phyloP scores from a whole-genome alignment of 176 grass and related monocot species.

The Otatea glauca region DNA sequence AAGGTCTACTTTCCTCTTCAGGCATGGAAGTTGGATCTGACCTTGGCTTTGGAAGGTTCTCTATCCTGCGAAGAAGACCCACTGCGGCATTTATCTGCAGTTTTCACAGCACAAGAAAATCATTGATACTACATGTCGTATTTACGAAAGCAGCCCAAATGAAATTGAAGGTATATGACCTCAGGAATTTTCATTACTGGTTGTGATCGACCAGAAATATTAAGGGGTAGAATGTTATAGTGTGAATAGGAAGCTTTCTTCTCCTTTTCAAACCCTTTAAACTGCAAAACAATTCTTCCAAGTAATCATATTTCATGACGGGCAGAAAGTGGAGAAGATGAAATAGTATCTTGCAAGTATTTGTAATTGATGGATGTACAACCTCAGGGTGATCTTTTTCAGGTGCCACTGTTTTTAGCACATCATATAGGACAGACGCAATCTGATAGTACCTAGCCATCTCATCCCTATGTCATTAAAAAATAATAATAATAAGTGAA shows the following conservation, averaged over 20 bases:
- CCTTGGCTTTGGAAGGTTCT: constrained; percentile 55
- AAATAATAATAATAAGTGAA: constrained; percentile 34
- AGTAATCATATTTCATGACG: constrained; percentile 23
- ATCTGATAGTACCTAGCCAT: constrained; percentile 77
- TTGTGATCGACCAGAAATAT: constrained; percentile 57
- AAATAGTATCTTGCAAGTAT: not conserved
- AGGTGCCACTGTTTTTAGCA: constrained; percentile 72
- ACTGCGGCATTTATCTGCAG: constrained; percentile 88
- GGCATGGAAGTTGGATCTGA: constrained; percentile 19
- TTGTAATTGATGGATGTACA: constrained; percentile 3
- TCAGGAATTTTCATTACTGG: constrained; percentile 88
- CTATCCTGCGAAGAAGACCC: constrained; percentile 45
- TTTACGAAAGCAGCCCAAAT: constrained; percentile 1
- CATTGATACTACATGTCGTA: not conserved
- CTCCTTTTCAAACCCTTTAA: constrained; percentile 18
- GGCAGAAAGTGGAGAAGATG: not conserved
- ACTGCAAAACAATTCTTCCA: constrained; percentile 46
- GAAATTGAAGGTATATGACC: constrained; percentile 51
- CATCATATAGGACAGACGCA: constrained; percentile 83
- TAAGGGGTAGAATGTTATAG: constrained; percentile 97
- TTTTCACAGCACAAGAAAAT: not conserved
- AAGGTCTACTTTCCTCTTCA: not conserved
- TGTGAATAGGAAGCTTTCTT: constrained; percentile 73
- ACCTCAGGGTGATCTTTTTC: constrained; percentile 51
- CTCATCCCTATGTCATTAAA: constrained; percentile 62